phyloP scores from a whole-genome alignment of 345 rosid species.

The Eucalyptus cloeziana region DNA sequence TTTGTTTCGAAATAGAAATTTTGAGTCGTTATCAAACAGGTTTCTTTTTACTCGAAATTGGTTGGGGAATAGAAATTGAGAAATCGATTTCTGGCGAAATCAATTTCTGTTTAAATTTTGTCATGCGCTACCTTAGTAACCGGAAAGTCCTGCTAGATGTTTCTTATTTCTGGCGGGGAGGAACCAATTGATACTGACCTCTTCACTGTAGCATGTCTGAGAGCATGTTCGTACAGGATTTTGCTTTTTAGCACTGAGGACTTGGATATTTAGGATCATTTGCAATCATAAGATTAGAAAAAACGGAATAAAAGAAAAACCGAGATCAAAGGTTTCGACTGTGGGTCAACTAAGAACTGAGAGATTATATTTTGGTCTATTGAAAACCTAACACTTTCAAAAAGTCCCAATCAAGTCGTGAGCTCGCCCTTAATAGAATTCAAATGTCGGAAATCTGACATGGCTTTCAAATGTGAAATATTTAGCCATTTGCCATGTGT shows the following conservation, averaged over 20 bases:
- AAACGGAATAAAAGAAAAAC: not conserved
- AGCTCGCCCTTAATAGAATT: no score
- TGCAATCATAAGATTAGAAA: not conserved
- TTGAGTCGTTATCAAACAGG: no score
- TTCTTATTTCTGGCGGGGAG: not conserved
- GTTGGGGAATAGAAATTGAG: no score
- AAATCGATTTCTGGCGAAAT: no score
- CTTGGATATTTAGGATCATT: not conserved
- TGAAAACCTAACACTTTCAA: not conserved
- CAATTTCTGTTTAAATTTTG: no score
- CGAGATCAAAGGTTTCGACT: not conserved
- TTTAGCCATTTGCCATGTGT: not conserved
- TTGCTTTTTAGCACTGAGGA: not conserved
- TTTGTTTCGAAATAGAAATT: no score
- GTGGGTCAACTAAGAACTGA: accelerated
- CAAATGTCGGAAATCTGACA: no score
- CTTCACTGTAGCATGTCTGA: not conserved
- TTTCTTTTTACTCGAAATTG: no score
- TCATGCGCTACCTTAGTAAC: no score
- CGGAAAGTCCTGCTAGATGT: not conserved
- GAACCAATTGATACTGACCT: not conserved
- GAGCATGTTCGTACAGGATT: not conserved
- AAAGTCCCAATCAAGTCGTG: no score
- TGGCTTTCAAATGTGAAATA: not conserved
- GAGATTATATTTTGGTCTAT: not conserved